Evolutionary conservation across 768 basidiomycete species (phyloP).

Genomic region (Lentinula sp.): DNA sequence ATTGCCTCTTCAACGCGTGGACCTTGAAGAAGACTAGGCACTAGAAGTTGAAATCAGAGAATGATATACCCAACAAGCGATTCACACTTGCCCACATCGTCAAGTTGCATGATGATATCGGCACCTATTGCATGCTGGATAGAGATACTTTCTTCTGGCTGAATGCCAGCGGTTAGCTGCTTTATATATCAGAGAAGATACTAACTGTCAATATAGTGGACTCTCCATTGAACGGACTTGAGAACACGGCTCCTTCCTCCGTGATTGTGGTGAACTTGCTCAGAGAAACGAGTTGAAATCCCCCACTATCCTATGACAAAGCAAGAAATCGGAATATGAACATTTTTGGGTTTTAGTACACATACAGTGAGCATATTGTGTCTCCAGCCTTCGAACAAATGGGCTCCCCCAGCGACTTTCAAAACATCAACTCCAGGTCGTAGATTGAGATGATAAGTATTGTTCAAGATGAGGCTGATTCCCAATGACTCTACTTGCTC

Average conservation of each 20-base stretch:
- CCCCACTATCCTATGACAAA: slow-evolving; percentile 68
- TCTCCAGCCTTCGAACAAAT: slow-evolving; percentile 86
- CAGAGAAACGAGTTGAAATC: slow-evolving; percentile 83
- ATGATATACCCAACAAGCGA: background rate
- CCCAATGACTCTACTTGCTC: slow-evolving; percentile 81
- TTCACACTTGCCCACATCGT: slow-evolving; percentile 70
- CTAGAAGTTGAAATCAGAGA: slow-evolving; percentile 25
- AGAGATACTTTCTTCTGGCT: slow-evolving; percentile 90
- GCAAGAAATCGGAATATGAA: slow-evolving; percentile 1
- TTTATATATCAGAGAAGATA: slow-evolving; percentile 5
- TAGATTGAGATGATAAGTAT: slow-evolving; percentile 87
- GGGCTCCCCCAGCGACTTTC: slow-evolving; percentile 76
- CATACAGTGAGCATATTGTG: slow-evolving; percentile 78
- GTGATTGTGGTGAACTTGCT: slow-evolving; percentile 83
- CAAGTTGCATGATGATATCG: slow-evolving; percentile 95
- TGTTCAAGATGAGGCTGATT: slow-evolving; percentile 80
- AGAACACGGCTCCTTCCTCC: slow-evolving; percentile 83
- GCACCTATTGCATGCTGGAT: slow-evolving; percentile 89
- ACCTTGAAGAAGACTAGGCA: slow-evolving; percentile 75
- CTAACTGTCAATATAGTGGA: slow-evolving; percentile 81
- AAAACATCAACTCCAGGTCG: slow-evolving; percentile 75
- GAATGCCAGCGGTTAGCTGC: slow-evolving; percentile 3
- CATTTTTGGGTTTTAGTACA: slow-evolving; percentile 8
- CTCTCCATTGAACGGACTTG: slow-evolving; percentile 81
- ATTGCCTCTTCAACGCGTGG: slow-evolving; percentile 84